Evolutionary conservation across 2,329 filamentous ascomycete species (phyloP), one percentile per base, ranked within the genome.

Genomic region (Tolypocladium guangdongense): DNA sequence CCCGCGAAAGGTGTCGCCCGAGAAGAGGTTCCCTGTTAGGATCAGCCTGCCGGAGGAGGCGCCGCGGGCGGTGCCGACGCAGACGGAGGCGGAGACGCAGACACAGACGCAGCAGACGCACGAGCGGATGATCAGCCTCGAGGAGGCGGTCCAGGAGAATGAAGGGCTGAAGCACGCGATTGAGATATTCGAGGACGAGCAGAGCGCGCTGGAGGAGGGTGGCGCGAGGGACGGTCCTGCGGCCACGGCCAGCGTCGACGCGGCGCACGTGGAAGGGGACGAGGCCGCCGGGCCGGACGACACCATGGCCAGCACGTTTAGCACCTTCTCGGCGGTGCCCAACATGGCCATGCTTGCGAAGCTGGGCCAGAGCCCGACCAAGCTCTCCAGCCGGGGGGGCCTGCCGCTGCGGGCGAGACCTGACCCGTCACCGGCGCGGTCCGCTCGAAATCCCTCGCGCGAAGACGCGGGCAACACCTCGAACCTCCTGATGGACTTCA

Each of bases 271-370:
- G 49, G 62, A 65, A 12, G 63, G 68, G 49, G 67, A 69, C 46
- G 70, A 73, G 38, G 63, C 68, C n/a, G 74, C 76, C 45, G 78
- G 78, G 45, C 80, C 78, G 1, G 86, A 90, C 59, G 85, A 89
- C 60, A 87, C 84, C 46, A 71, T 86, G 80, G 77, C 90, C 68
- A 96, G 89, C 77, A 85, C 85, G 4, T 87, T 95, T 66, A 96
- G 90, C 73, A 83, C 80, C 14, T 96, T 96, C 69, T 96, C 92
- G 1, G 90, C 89, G 10, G 82, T 96, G 52, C 90, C 90, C 7
- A 89, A 92, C 62, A 82, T 93, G 82, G 93, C 90, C 22, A 84
- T 85, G 62, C 90, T 95, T 63, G 85, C 88, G 10, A 84, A 83
- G 58, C 72, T 93, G 52, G 83, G 84, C 53, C 81, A 86, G 57